phyloP scores from a whole-genome alignment of 805 yeast species.

The Candida andamanensis region DNA sequence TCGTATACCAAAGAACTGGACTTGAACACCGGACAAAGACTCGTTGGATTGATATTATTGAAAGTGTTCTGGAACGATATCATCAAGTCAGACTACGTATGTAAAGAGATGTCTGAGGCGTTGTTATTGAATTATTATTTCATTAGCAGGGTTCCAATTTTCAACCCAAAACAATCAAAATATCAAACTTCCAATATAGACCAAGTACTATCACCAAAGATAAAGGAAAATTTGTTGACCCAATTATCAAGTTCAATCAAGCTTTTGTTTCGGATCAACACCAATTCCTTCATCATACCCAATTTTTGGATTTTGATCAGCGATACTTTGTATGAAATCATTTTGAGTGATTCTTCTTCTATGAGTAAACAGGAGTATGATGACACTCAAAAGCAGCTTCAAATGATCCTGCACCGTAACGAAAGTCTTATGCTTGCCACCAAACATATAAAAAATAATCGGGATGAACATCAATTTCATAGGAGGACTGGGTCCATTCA shows the following conservation, averaged over 20 bases:
- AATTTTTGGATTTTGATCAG: constrained; percentile 55
- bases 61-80: constrained; percentile 71
- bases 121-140: constrained; percentile 42
- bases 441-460: constrained; percentile 12
- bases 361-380: constrained; percentile 24
- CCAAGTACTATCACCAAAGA: constrained; percentile 12
- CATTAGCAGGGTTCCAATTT: constrained; percentile 5
- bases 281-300: constrained; percentile 62
- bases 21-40: constrained; percentile 30
- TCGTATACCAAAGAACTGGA: constrained; percentile 15
- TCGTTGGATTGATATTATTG: constrained; percentile 42
- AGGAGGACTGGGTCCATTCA: constrained; percentile 11
- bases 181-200: constrained; percentile 4
- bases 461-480: constrained; percentile 3
- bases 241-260: constrained; percentile 26
- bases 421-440: constrained; percentile 62
- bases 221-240: constrained; percentile 23
- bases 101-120: constrained; percentile 61
- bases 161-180: constrained; percentile 6
- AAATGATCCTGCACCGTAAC: constrained; percentile 60
- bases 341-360: constrained; percentile 15
- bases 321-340: constrained; percentile 39
- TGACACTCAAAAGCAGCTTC: constrained; percentile 43
- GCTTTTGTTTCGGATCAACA: constrained; percentile 43
- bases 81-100: constrained; percentile 47